These are phyloP conservation scores for Arctostaphylos glauca DNA, from an alignment of 148 eudicot species.

Conservation along the genomic window DNA sequence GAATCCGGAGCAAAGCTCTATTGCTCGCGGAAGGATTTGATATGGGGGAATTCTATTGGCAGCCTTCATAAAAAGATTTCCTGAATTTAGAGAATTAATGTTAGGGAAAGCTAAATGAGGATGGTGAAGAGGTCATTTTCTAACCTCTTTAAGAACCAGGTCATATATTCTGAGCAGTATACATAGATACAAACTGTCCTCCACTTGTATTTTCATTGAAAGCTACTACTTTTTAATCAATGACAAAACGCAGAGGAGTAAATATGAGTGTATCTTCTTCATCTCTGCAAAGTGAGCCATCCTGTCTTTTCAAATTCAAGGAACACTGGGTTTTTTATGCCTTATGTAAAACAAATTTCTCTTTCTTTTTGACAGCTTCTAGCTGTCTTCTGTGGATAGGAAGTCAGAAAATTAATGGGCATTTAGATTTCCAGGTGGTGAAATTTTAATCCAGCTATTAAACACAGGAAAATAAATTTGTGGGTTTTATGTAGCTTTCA, in stretches of 20 bases:
- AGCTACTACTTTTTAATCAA: slow-evolving; percentile 19
- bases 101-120: background rate
- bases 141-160: slow-evolving; percentile 18
- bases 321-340: slow-evolving; percentile 17
- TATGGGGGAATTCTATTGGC: too few species aligned
- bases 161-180: slow-evolving; percentile 13
- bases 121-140: slow-evolving; percentile 11
- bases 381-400: slow-evolving; percentile 23
- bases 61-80: too few species aligned
- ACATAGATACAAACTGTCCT: background rate
- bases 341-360: slow-evolving; percentile 7
- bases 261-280: slow-evolving; percentile 18
- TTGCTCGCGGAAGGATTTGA: too few species aligned
- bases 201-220: slow-evolving; percentile 23
- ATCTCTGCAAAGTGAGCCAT: slow-evolving; percentile 15
- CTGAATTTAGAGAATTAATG: background rate
- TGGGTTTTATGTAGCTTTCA: slow-evolving; percentile 21
- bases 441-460: slow-evolving; percentile 22
- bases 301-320: slow-evolving; percentile 32
- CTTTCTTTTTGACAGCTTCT: slow-evolving; percentile 20
- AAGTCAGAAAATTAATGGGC: slow-evolving; percentile 18
- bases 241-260: slow-evolving; percentile 26
- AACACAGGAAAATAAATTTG: background rate
- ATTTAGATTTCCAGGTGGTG: slow-evolving; percentile 21
- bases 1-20: too few species aligned